phyloP scores from a whole-genome alignment of 2,329 filamentous ascomycete species.

The Colletotrichum tanaceti region DNA sequence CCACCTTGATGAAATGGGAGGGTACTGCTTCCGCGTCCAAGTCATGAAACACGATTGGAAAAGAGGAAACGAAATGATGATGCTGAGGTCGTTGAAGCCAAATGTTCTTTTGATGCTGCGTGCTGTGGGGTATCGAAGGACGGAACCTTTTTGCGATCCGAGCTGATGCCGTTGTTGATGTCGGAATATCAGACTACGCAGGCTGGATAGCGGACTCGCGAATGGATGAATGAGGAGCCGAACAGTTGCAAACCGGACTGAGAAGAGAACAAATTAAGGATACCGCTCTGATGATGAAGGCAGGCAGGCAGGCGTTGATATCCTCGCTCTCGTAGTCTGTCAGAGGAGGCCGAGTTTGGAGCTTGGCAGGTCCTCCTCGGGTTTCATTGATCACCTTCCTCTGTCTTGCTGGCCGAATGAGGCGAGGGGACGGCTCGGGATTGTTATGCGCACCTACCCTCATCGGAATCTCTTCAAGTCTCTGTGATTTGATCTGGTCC shows the following conservation, averaged over 20 bases:
- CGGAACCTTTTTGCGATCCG: conserved; percentile 1
- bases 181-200: neutral
- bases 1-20: neutral
- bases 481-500: neutral
- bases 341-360: too few relatives aligned
- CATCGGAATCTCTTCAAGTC: too few relatives aligned
- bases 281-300: too few relatives aligned
- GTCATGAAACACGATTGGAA: conserved; percentile 7
- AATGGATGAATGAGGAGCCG: neutral
- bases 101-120: neutral
- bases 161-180: neutral
- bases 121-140: conserved; percentile 19
- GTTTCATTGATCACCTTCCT: neutral
- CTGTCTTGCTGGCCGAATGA: neutral
- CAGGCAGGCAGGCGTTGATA: too few relatives aligned
- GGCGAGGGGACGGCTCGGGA: neutral
- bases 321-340: too few relatives aligned
- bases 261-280: neutral
- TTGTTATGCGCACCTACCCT: neutral
- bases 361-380: neutral
- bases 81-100: neutral
- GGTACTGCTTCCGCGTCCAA: neutral
- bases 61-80: conserved; percentile 17
- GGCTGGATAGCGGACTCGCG: neutral
- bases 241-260: neutral